Percentiles rank a stretch among this genome's conserved stretches.
These are phyloP conservation scores for Metarhizium guizhouense DNA, from an alignment of 2,329 filamentous ascomycete genomes.

Conservation along the genomic window DNA sequence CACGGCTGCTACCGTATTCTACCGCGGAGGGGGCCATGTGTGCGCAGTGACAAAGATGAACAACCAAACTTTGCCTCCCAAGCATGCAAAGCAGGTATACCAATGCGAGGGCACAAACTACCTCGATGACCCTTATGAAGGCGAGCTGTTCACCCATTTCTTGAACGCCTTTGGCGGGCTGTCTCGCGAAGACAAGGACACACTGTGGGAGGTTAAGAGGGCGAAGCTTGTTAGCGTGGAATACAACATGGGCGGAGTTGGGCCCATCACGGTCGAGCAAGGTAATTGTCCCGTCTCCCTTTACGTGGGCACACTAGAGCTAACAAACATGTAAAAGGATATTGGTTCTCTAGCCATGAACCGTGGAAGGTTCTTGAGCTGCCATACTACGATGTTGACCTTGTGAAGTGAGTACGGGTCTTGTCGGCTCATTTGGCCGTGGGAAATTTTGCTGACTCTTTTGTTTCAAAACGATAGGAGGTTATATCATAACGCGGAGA, in stretches of 20 bases:
- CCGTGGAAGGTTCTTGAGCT: conserved; percentile 33
- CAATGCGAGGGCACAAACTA: conserved; percentile 23
- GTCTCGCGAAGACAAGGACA: conserved; percentile 21
- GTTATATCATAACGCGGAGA: conserved; percentile 29
- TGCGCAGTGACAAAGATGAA: conserved; percentile 28
- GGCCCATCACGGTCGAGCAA: conserved; percentile 32
- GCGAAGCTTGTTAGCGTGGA: conserved; percentile 26
- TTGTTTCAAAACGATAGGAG: conserved; percentile 14
- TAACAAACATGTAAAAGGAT: conserved; percentile 15
- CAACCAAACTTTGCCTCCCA: conserved; percentile 23
- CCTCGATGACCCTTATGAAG: conserved; percentile 34
- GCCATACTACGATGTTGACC: conserved; percentile 31
- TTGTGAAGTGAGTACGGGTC: conserved; percentile 20
- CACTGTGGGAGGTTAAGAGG: conserved; percentile 29
- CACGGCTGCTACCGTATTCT: conserved; percentile 28
- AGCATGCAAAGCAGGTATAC: conserved; percentile 20
- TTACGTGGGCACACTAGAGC: background rate
- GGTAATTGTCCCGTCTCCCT: conserved; percentile 11
- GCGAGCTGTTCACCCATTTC: conserved; percentile 32
- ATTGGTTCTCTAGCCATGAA: conserved; percentile 32
- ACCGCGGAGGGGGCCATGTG: conserved; percentile 26
- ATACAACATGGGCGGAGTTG: conserved; percentile 25
- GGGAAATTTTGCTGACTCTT: background rate
- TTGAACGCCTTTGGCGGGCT: conserved; percentile 28
- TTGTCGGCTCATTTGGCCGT: background rate